Conservation (phyloP, 2,329 filamentous ascomycete genomes). For the Botrytis medusae region DNA sequence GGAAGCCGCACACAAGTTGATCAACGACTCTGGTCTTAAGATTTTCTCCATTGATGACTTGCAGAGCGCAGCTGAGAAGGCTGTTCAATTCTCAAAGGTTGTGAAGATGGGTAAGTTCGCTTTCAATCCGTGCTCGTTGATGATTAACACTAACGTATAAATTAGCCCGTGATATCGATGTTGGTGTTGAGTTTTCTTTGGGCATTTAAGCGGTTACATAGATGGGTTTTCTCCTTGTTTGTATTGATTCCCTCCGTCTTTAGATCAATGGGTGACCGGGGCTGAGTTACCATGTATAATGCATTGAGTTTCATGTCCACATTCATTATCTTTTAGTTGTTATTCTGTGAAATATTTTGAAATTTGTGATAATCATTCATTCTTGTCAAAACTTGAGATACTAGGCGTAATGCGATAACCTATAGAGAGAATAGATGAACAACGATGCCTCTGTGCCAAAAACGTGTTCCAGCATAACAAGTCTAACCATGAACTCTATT, state of each 20-base stretch:
- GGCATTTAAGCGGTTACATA: constrained; percentile 65
- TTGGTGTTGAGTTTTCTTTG: constrained; percentile 91
- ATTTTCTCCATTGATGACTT: constrained; percentile 99
- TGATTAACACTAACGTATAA: constrained; percentile 33
- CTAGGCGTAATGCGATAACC: background rate
- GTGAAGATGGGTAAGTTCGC: constrained; percentile 85
- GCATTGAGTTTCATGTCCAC: constrained; percentile 25
- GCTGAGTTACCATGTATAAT: constrained; percentile 39
- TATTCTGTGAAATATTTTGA: background rate
- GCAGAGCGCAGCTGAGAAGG: constrained; percentile 95
- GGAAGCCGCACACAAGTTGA: constrained; percentile 85
- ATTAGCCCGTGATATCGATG: constrained; percentile 87
- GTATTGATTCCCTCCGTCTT: constrained; percentile 39
- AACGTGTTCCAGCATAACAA: background rate
- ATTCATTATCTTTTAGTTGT: background rate
- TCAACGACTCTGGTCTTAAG: constrained; percentile 98
- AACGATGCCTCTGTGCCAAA: background rate
- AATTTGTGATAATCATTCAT: background rate
- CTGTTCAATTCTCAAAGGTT: constrained; percentile 97
- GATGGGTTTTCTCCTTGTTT: constrained; percentile 31
- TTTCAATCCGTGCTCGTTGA: background rate
- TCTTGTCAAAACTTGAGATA: background rate
- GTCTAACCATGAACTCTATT: background rate
- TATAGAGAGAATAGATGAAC: background rate
- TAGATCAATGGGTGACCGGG: constrained; percentile 30